phyloP scores from a whole-genome alignment of 345 rosid species.

The Brassica juncea region DNA sequence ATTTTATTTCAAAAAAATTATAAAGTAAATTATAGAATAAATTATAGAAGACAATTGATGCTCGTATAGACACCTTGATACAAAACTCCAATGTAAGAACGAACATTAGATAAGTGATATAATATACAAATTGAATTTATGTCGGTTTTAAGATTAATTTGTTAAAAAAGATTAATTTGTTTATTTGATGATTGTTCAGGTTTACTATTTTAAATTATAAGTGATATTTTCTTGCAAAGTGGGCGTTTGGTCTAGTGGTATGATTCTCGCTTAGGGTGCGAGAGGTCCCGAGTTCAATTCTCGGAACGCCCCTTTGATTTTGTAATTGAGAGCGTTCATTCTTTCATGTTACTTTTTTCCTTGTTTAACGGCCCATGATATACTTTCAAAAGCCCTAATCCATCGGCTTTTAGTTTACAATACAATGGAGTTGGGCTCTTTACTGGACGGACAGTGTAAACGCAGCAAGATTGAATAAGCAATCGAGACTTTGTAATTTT shows the following conservation, averaged over 20 bases:
- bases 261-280: slow-evolving; percentile 93
- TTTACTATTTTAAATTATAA: not conserved
- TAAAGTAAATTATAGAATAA: too few species aligned
- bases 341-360: not conserved
- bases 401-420: not conserved
- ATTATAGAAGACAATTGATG: too few species aligned
- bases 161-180: not conserved
- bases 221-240: not conserved
- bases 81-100: not conserved
- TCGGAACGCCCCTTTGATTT: slow-evolving; percentile 53
- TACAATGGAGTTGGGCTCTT: not conserved
- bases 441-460: not conserved
- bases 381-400: not conserved
- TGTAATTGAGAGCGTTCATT: not conserved
- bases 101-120: not conserved
- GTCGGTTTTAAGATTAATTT: not conserved
- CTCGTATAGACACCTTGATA: not conserved
- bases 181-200: not conserved
- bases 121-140: too few species aligned
- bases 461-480: not conserved
- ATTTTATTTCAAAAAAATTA: too few species aligned
- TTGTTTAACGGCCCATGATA: slow-evolving; percentile 2
- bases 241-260: slow-evolving; percentile 94
- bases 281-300: slow-evolving; percentile 87
- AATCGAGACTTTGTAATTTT: not conserved